phyloP scores from a whole-genome alignment of 495 filamentous ascomycete genomes.

The Daldinia bambusicola region DNA sequence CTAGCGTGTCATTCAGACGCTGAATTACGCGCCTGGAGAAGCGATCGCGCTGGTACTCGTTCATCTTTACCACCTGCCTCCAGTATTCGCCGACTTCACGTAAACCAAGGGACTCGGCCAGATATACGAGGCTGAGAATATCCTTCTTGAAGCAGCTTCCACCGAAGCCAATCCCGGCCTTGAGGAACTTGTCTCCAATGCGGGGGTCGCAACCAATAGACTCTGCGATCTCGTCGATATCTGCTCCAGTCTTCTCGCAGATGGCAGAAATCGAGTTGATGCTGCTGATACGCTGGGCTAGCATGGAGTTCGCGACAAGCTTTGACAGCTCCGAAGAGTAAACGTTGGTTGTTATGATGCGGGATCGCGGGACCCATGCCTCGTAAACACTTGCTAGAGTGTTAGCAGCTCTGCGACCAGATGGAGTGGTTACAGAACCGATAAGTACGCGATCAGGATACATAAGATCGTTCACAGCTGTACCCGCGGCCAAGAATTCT shows the following conservation, averaged over 20 bases:
- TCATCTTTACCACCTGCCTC: constrained; percentile 76
- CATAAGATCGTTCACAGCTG: constrained; percentile 75
- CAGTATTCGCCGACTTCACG: constrained; percentile 82
- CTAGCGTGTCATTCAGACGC: constrained; percentile 74
- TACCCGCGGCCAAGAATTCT: constrained; percentile 84
- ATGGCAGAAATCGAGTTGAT: constrained; percentile 84
- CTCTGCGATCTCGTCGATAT: constrained; percentile 75
- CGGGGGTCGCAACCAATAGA: constrained; percentile 76
- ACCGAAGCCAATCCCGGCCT: constrained; percentile 81
- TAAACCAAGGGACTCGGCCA: constrained; percentile 75
- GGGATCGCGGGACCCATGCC: constrained; percentile 72
- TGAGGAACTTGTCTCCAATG: constrained; percentile 79
- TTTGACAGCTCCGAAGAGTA: constrained; percentile 87
- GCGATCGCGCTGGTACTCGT: constrained; percentile 77
- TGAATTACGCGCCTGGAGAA: constrained; percentile 71
- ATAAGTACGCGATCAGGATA: constrained; percentile 82
- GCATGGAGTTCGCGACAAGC: constrained; percentile 81
- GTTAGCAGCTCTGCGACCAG: constrained; percentile 70
- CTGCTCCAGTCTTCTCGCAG: constrained; percentile 80
- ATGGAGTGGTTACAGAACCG: constrained; percentile 68
- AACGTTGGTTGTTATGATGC: constrained; percentile 76
- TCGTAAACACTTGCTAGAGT: constrained; percentile 72
- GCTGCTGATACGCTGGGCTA: constrained; percentile 85
- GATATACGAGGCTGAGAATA: constrained; percentile 77
- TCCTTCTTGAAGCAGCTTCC: constrained; percentile 88